Conservation (phyloP, 495 filamentous ascomycete species). For the Podospora comata region DNA sequence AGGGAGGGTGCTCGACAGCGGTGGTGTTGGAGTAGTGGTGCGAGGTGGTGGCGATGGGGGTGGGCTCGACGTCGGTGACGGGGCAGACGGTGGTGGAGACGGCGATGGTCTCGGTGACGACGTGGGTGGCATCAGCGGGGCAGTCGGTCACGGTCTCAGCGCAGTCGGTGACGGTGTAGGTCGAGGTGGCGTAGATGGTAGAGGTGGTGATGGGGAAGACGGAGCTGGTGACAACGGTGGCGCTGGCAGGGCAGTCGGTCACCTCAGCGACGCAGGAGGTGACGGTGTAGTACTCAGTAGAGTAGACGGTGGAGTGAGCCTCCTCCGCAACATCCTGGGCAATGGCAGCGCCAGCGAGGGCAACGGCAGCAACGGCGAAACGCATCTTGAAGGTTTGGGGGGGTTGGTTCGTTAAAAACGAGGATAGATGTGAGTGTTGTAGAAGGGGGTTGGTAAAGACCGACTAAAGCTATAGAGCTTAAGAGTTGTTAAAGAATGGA, state of each 20-base stretch:
- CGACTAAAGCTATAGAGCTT: constrained; percentile 44
- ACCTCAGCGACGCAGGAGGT: constrained; percentile 52
- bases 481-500: constrained; percentile 53
- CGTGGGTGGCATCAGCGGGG: constrained; percentile 48
- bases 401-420: constrained; percentile 37
- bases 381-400: constrained; percentile 52
- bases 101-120: constrained; percentile 35
- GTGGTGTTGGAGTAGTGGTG: constrained; percentile 22
- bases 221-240: constrained; percentile 41
- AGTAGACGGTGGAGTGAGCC: constrained; percentile 49
- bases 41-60: constrained; percentile 18
- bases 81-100: constrained; percentile 37
- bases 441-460: constrained; percentile 41
- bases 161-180: constrained; percentile 59
- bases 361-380: constrained; percentile 47
- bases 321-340: constrained; percentile 10
- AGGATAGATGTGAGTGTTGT: constrained; percentile 25
- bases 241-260: constrained; percentile 52
- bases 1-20: constrained; percentile 13
- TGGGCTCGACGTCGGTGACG: constrained; percentile 20
- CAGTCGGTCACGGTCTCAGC: constrained; percentile 58
- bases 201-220: constrained; percentile 40
- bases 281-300: constrained; percentile 55
- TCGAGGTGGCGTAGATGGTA: constrained; percentile 52
- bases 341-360: constrained; percentile 51